Base-by-base conservation (phyloP, 2,329 filamentous ascomycete species). In the Cylindrodendrum hubeiense region DNA sequence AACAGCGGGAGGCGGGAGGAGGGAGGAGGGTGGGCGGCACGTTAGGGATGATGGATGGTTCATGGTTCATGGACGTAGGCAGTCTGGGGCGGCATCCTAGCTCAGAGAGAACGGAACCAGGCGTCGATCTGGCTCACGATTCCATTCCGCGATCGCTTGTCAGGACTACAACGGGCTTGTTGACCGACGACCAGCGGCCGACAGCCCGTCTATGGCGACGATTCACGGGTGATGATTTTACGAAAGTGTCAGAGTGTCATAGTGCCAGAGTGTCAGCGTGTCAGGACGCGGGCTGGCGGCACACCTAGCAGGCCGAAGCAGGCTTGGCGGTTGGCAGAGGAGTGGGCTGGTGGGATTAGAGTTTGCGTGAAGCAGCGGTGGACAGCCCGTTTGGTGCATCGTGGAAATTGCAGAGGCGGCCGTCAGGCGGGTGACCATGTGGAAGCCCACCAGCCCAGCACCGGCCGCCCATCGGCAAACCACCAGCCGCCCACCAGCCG, bases 291-390 rank as follows among this genome's bases (percentile, higher is more conserved):
- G 41, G 41, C 43, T 46, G 13, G 43, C 43, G 21, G 43, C 44
- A 47, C 26, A 47, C 26, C 44, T n/a, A 46, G 24, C 22, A 43
- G 34, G 60, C 53, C 60, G 52, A 64, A 39, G 43, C 34, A 34
- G 52, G 50, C 66, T 52, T 57, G 57, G 57, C 37, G 15, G 26
- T 41, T 34, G 22, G 46, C n/a, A 33, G 19, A 22, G 33, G 51
- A 24, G 59, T 60, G 63, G 67, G 68, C 64, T 54, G 47, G 63
- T 47, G 26, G 57, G 60, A 73, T 68, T 74, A 74, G 71, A 74
- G 71, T 74, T 74, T 74, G 26, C 37, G 66, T 74, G 71, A 73
- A 73, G 71, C 71, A 72, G 62, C 62, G 71, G 71, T 71, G 71
- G 67, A 39, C 53, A 64, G 54, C 47, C 65, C 67, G 57, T 62